Evolutionary conservation across 345 rosid species (phyloP), one percentile per base, ranked within the genome.

Genomic region (Limnanthes douglasii): DNA sequence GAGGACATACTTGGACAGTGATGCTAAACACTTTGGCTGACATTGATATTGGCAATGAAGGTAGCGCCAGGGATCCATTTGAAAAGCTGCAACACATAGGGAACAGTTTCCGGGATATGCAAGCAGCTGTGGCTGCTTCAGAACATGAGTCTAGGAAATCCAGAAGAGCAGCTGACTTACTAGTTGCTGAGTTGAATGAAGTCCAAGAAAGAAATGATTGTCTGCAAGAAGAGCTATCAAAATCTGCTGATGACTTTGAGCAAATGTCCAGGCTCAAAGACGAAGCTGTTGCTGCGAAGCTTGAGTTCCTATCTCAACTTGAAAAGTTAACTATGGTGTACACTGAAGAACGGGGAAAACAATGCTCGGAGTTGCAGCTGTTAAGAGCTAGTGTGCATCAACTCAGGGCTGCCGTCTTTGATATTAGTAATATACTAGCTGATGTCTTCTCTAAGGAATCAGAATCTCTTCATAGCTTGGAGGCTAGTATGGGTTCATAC

Each of bases 131-230:
- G 41, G 54, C 72, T 56, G 60, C 73, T 47, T 61, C 65, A 13
- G 79, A 84, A 48, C 81, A 66, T 51, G 86, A 83, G 43, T 74
- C 73, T 4, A 69, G 53, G 46, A 90, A 84, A 57, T 80, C 94
- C 39, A 70, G 56, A 55, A 70, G 82, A 57, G 93, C 95, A n/a
- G 80, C 95, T 18, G 86, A 88, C 57, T 68, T 82, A 40, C 66
- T 88, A 50, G 69, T 83, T 54, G 86, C 93, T 1, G 95, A 88
- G 64, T 56, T 83, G 55, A 76, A 79, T 48, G 95, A 88, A 56
- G 97, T 83, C 48, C 95, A 83, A 54, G 93, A 83, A 56, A 83
- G 93, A 69, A 83, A 88, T 51, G 95, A 83, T 43, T 25, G 50
- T 44, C 72, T 86, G 46, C 97, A 73, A 57, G 97, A 78, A 57